These are phyloP conservation scores for Phoenix roebelenii DNA, from an alignment of 176 grass and related monocot genomes.

Conservation along the genomic window DNA sequence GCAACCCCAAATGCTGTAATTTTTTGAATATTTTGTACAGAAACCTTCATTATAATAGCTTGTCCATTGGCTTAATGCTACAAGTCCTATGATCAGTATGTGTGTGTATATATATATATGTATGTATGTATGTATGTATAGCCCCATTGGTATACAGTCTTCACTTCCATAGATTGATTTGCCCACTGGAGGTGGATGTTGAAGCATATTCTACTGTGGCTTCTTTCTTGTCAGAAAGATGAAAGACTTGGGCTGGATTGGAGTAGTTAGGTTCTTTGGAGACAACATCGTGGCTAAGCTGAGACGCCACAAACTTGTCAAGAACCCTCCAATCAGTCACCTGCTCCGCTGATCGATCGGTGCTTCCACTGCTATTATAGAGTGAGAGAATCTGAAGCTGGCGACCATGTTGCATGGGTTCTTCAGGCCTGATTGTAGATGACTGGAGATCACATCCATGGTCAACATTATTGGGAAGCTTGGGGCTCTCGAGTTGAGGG, in stretches of 20 bases:
- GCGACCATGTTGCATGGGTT: slow-evolving; percentile 10
- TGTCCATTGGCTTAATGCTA: neutral
- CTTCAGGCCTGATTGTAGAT: slow-evolving; percentile 15
- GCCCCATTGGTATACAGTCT: neutral
- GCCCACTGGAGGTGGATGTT: slow-evolving; percentile 34
- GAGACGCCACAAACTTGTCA: slow-evolving; percentile 64
- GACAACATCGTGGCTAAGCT: slow-evolving; percentile 38
- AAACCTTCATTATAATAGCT: neutral
- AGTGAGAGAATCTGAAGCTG: neutral
- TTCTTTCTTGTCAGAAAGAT: slow-evolving; percentile 41
- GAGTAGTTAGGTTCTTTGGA: slow-evolving; percentile 30
- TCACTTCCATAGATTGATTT: slow-evolving; percentile 21
- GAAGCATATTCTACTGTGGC: slow-evolving; percentile 40
- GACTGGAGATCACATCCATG: slow-evolving; percentile 19
- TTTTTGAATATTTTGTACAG: slow-evolving; percentile 8
- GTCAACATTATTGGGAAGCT: slow-evolving; percentile 37
- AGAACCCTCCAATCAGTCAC: slow-evolving; percentile 62
- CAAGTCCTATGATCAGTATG: neutral
- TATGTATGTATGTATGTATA: slow-evolving; percentile 3
- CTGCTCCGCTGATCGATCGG: neutral
- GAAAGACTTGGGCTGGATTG: slow-evolving; percentile 23
- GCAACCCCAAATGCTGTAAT: neutral
- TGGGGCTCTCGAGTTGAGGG: slow-evolving; percentile 50
- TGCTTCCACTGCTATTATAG: neutral
- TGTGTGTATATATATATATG: too few species aligned